Evolutionary conservation across 345 rosid genomes (phyloP), one percentile per base, ranked within the genome.

Genomic region (Orychophragmus violaceus): DNA sequence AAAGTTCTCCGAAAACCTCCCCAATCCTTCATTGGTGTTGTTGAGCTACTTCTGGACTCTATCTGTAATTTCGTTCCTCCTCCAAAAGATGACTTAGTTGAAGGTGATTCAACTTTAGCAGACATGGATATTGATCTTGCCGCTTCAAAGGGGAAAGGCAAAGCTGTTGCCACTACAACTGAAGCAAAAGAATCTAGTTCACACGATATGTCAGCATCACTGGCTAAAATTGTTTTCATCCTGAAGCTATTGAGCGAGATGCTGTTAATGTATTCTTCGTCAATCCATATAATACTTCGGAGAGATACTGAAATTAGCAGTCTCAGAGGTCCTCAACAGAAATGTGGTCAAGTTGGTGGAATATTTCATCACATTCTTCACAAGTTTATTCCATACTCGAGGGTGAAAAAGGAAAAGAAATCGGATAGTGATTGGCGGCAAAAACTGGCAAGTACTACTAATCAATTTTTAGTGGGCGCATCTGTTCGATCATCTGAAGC

Each of bases 101-200:
- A 80, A 64, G 82, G 74, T 58, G 85, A 78, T 66, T 59, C 70
- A 57, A 74, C 84, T 51, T 82, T 84, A 49, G 73, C 82, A 60
- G 91, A 85, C 69, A 93, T 93, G 98, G 96, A 90, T 75, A 84
- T 93, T 77, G 98, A 93, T 82, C 86, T 77, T 73, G 82, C 92
- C 66, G 78, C 87, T 24, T 62, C 67, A 24, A 88, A 84, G 75
- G 94, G 89, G 54, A 93, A 93, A 81, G 98, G 98, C 59, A 93
- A 90, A 80, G 97, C 96, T 27, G 68, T 93, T 36, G 96, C 81
- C 14, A 37, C 83, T 64, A 73, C 77, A 28, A 64, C 86, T 65
- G 94, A 82, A 30, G 89, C 73, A 68, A 81, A 80, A 65, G 87
- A 76, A 76, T 59, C 74, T 55, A 71, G 74, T 59, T 52, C 71